Conservation (phyloP, 148 eudicot species). For the Arbutus unedo region DNA sequence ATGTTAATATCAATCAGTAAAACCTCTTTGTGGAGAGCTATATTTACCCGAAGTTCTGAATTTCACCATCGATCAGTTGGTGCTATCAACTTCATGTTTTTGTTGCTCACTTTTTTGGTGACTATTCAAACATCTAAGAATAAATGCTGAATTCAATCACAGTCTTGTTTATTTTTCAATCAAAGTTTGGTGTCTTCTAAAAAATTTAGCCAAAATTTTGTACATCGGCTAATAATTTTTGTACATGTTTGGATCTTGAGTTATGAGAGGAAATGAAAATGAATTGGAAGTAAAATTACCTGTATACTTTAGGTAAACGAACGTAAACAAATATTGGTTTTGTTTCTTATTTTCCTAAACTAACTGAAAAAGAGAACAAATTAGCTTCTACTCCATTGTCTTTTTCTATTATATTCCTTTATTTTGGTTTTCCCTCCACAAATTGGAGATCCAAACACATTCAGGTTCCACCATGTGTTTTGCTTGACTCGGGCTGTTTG, state of each 20-base stretch:
- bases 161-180: not conserved
- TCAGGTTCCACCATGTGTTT: not conserved
- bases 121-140: not conserved
- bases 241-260: not conserved
- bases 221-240: not conserved
- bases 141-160: not conserved
- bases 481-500: not conserved
- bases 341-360: not conserved
- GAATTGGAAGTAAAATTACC: not conserved
- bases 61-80: not conserved
- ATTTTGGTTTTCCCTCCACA: not conserved
- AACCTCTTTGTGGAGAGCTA: not conserved
- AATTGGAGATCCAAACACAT: not conserved
- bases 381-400: not conserved
- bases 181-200: not conserved
- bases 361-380: not conserved
- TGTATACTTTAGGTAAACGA: not conserved
- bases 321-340: not conserved
- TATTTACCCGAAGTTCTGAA: not conserved
- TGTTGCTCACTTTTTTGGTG: not conserved
- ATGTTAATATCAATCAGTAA: not conserved
- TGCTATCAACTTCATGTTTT: not conserved
- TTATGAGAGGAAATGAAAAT: not conserved
- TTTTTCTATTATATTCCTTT: not conserved
- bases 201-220: not conserved